Base-by-base conservation (phyloP, 345 rosid species). In the Eucalyptus albens region DNA sequence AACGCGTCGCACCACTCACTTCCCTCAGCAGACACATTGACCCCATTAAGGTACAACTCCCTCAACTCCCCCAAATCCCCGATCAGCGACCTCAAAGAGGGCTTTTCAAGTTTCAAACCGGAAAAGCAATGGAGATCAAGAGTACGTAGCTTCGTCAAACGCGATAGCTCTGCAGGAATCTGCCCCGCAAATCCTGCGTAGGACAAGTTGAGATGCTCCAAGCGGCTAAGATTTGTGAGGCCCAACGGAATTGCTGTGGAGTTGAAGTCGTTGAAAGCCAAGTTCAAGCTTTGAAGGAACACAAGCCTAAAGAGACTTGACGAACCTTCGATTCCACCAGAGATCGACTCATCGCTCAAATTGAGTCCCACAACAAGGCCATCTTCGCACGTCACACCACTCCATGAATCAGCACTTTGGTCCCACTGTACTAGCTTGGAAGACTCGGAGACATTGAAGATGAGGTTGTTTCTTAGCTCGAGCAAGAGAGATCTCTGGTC, bases 341-440 rank as follows among this genome's bases (percentile, higher is more conserved):
- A 88, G 85, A 93, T 91, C 1, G 42, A 77, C 81, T 94, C 91
- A 3, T 12, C 4, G 90, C 93, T 95, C 90, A 95, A 89, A 87
- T 94, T 87, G 4, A 94, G 90, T 2, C 86, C 92, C 49, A 60
- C 81, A 21, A 94, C 6, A 33, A 9, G 92, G n/a, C 55, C 88
- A 1, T 59, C 4, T 88, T 93, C 89, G 21, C 96, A 94, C 7
- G 33, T 49, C 42, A 95, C 92, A 6, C 96, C 96, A 8, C 16
- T 15, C 94, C 95, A 94, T 1, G 53, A 92, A 88, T 90, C 88
- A 2, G 51, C 12, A 85, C 21, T 59, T 13, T 26, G 85, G 45
- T 85, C 67, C 94, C 95, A 95, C 3, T 11, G 47, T 65, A 85
- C 90, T 87, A 94, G 53, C 33, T 87, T 90, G 2, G 37, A 33